phyloP scores from a whole-genome alignment of 164 flowering plant species.

The Kalanchoe fedtschenkoi region DNA sequence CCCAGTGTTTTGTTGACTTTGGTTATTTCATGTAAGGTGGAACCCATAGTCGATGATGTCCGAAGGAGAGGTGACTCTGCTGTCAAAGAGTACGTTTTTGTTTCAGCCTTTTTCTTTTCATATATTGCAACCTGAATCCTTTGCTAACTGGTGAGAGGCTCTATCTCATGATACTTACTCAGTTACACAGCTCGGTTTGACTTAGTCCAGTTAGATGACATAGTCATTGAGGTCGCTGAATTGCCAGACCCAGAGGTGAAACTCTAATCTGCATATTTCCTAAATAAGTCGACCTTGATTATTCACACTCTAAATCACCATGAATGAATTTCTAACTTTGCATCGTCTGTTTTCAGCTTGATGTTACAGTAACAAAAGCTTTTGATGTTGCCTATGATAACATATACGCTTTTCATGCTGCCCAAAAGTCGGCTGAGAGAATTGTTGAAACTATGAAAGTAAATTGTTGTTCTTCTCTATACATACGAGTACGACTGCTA shows the following conservation, averaged over 20 bases:
- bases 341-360: conserved; percentile 43
- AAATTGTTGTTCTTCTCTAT: conserved; percentile 9
- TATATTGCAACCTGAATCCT: neutral
- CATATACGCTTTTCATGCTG: conserved; percentile 86
- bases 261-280: neutral
- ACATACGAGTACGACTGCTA: neutral
- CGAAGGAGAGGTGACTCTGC: conserved; percentile 83
- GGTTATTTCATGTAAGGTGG: conserved; percentile 33
- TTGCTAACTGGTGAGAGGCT: neutral
- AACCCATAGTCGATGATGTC: conserved; percentile 89
- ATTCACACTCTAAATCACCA: neutral
- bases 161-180: conserved; percentile 8
- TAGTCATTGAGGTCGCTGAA: conserved; percentile 55
- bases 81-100: conserved; percentile 66
- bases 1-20: neutral
- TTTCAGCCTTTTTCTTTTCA: conserved; percentile 7
- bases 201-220: conserved; percentile 54
- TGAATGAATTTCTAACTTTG: neutral
- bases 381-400: conserved; percentile 93
- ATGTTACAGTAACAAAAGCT: conserved; percentile 56
- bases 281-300: neutral
- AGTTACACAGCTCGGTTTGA: conserved; percentile 84
- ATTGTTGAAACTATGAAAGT: conserved; percentile 85
- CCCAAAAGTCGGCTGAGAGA: conserved; percentile 66
- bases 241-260: conserved; percentile 81